phyloP scores from a whole-genome alignment of 2,329 filamentous ascomycete species.

The Phaeosphaeria sp. region DNA sequence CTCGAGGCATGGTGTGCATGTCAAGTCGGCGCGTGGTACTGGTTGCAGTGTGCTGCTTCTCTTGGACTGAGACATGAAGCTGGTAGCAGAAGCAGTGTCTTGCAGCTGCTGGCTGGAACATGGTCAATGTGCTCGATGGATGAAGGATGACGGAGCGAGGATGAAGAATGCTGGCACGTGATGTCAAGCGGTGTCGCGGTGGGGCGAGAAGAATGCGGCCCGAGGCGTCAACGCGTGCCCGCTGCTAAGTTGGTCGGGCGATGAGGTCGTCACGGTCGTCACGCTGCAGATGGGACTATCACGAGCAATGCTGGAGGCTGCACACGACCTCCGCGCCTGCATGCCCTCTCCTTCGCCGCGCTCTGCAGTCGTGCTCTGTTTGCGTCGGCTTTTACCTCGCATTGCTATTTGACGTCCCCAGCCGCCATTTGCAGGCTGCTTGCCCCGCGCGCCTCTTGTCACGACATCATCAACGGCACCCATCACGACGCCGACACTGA shows the following conservation, averaged over 20 bases:
- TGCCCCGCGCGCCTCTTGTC: constrained; percentile 12
- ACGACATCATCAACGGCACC: constrained; percentile 23
- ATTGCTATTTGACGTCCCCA: background rate
- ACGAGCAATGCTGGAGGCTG: background rate
- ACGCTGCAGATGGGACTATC: background rate
- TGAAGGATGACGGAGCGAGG: too few species aligned
- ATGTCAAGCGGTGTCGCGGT: background rate
- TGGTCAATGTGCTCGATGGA: background rate
- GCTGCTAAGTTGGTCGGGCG: background rate
- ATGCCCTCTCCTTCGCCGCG: background rate
- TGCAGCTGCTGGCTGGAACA: background rate
- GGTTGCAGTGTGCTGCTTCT: background rate
- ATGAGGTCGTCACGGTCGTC: background rate
- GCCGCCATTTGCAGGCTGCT: background rate
- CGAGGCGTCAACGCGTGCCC: background rate
- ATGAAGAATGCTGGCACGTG: background rate
- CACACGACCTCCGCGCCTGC: background rate
- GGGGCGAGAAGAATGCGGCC: background rate
- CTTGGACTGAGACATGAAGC: background rate
- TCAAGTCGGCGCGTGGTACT: background rate
- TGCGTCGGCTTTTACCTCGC: background rate
- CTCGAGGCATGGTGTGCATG: too few species aligned
- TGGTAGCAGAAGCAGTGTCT: background rate
- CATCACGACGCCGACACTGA: too few species aligned
- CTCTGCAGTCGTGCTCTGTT: background rate